phyloP scores from a whole-genome alignment of 148 eudicot species.

The Chenopodium berlandieri region DNA sequence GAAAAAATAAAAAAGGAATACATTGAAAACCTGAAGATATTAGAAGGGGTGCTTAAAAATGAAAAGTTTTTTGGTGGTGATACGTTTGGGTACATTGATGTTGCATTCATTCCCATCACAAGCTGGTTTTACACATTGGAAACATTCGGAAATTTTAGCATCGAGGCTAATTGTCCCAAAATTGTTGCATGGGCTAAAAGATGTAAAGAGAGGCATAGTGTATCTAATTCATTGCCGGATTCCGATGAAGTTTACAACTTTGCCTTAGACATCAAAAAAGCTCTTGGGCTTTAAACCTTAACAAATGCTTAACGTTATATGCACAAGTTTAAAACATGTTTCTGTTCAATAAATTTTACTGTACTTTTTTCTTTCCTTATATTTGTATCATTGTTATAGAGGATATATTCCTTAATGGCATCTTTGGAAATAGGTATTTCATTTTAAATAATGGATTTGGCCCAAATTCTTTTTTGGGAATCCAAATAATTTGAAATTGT shows the following conservation, averaged over 20 bases:
- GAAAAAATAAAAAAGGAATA: not conserved
- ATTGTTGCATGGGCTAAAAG: slow-evolving; percentile 20
- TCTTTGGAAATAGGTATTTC: no score
- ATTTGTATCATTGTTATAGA: no score
- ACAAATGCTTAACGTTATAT: no score
- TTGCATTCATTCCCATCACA: slow-evolving; percentile 12
- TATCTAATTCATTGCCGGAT: slow-evolving; percentile 8
- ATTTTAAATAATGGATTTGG: no score
- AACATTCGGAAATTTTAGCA: slow-evolving; percentile 21
- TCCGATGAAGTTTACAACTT: not conserved
- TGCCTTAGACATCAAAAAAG: slow-evolving; percentile 7
- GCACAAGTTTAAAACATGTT: no score
- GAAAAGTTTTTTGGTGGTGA: slow-evolving; percentile 24
- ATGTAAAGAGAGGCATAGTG: slow-evolving; percentile 16
- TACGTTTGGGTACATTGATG: slow-evolving; percentile 19
- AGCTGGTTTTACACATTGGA: slow-evolving; percentile 22
- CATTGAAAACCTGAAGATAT: slow-evolving; percentile 6
- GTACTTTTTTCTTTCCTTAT: no score
- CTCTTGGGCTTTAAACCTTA: not conserved
- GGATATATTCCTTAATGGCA: no score
- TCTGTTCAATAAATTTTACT: no score
- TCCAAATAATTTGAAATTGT: no score
- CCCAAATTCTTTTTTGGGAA: no score
- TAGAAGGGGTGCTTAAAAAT: slow-evolving; percentile 14
- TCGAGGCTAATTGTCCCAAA: slow-evolving; percentile 11